Percentiles rank a stretch among this genome's conserved stretches.
Conservation (phyloP, 805 yeast species). For the Candida krabiensis region DNA sequence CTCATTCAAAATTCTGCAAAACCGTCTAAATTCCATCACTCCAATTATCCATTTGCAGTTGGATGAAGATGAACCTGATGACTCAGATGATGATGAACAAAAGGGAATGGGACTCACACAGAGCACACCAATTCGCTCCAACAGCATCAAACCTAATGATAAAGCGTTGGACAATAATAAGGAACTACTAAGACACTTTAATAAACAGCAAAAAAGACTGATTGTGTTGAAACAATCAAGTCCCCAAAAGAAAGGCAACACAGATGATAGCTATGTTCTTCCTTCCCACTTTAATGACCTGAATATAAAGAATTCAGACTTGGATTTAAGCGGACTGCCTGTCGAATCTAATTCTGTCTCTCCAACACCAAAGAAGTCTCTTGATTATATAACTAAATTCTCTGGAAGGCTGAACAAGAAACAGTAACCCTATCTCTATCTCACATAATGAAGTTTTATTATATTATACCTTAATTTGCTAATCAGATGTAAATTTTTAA, state of each 20-base stretch:
- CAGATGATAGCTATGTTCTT: constrained; percentile 4
- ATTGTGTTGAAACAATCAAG: constrained; percentile 14
- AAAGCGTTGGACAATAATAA: constrained; percentile 24
- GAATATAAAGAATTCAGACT: constrained; percentile 10
- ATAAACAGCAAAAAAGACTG: constrained; percentile 44
- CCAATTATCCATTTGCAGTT: constrained; percentile 33
- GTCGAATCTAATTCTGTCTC: constrained; percentile 16
- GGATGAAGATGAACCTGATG: constrained; percentile 24
- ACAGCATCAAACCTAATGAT: neutral
- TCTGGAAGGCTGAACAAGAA: constrained; percentile 23
- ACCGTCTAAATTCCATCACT: constrained; percentile 65
- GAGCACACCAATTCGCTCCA: constrained; percentile 6
- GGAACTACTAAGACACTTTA: constrained; percentile 46
- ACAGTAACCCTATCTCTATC: too few species aligned
- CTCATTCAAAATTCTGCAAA: constrained; percentile 80
- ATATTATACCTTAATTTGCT: too few species aligned
- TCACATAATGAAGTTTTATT: too few species aligned
- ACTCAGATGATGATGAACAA: constrained; percentile 26
- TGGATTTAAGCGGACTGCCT: constrained; percentile 11
- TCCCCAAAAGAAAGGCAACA: constrained; percentile 4
- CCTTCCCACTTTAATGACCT: constrained; percentile 15
- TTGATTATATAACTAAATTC: constrained; percentile 24
- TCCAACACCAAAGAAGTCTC: constrained; percentile 20
- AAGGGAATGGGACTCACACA: constrained; percentile 25
- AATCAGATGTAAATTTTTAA: too few species aligned